Conservation (phyloP, 164 flowering plant species). For the Chimonanthus salicifolius region DNA sequence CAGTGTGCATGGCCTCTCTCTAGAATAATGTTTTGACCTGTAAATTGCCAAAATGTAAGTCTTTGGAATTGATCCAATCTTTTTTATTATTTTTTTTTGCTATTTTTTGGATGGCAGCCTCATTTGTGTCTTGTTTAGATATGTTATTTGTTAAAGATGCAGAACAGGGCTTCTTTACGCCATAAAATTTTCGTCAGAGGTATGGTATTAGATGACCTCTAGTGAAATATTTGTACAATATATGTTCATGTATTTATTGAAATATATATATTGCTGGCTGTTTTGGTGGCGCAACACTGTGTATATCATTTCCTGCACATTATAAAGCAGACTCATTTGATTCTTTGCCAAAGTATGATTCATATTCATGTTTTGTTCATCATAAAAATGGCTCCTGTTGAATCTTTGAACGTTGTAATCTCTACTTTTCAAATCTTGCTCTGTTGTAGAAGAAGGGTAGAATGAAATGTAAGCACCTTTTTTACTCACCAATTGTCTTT, state of each 20-base stretch:
- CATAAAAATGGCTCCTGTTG: too few relatives aligned
- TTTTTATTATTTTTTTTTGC: slow-evolving; percentile 7
- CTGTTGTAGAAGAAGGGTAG: too few relatives aligned
- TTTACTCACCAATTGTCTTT: too few relatives aligned
- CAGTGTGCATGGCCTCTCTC: slow-evolving; percentile 32
- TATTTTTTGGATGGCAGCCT: slow-evolving; percentile 23
- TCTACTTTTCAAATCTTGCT: too few relatives aligned
- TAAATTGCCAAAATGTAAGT: slow-evolving; percentile 26
- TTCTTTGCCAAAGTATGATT: too few relatives aligned
- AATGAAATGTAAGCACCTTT: too few relatives aligned
- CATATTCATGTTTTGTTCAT: too few relatives aligned
- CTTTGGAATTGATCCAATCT: slow-evolving; percentile 10
- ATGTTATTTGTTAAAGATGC: slow-evolving; percentile 28
- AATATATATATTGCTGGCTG: slow-evolving; percentile 1
- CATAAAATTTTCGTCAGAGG: slow-evolving; percentile 21
- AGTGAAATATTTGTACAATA: slow-evolving; percentile 26
- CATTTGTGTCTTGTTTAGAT: slow-evolving; percentile 13
- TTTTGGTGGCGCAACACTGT: neutral
- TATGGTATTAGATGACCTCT: slow-evolving; percentile 32
- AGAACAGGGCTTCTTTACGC: slow-evolving; percentile 34
- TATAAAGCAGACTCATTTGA: too few relatives aligned
- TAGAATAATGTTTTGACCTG: slow-evolving; percentile 32
- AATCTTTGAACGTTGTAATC: too few relatives aligned
- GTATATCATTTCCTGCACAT: neutral
- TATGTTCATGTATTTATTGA: slow-evolving; percentile 7